Conservation (phyloP, 192 early-diverging fungal species). For the Rhizophagus clarus region DNA sequence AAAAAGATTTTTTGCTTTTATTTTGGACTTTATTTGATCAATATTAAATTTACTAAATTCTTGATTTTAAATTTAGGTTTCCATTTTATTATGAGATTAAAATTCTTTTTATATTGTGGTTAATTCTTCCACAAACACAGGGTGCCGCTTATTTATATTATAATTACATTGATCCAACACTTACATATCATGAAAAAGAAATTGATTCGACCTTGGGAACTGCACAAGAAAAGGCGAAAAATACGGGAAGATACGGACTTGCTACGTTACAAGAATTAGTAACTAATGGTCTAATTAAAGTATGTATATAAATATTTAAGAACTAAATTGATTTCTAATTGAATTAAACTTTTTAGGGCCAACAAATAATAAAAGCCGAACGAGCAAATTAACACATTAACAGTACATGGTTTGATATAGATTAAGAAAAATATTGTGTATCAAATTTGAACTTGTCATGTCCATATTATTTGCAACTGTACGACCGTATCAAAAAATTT, state of each 20-base stretch:
- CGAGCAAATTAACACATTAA: too few relatives aligned
- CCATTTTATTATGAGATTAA: constrained; percentile 38
- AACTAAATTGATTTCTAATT: too few relatives aligned
- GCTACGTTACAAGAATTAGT: constrained; percentile 3
- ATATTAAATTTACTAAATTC: background rate
- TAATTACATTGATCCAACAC: constrained; percentile 24
- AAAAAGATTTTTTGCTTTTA: background rate
- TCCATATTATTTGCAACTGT: too few relatives aligned
- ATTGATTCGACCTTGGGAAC: constrained; percentile 25
- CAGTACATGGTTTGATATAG: too few relatives aligned
- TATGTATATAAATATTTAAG: background rate
- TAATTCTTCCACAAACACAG: constrained; percentile 33
- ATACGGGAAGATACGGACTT: constrained; percentile 12
- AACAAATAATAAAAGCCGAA: too few relatives aligned
- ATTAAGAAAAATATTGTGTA: too few relatives aligned
- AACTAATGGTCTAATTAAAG: background rate
- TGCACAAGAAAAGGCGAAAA: constrained; percentile 31
- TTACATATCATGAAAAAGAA: constrained; percentile 27
- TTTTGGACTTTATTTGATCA: background rate
- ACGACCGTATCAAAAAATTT: too few relatives aligned
- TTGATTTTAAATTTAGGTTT: constrained; percentile 12
- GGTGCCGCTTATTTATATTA: constrained; percentile 24
- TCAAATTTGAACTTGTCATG: too few relatives aligned
- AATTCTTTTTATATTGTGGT: constrained; percentile 33
- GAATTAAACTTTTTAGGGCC: too few relatives aligned